A percentile compares a stretch with the other conserved stretches of the same genome.
Evolutionary conservation across 768 basidiomycete genomes (phyloP).

Genomic region (Rhodotorula toruloides): DNA sequence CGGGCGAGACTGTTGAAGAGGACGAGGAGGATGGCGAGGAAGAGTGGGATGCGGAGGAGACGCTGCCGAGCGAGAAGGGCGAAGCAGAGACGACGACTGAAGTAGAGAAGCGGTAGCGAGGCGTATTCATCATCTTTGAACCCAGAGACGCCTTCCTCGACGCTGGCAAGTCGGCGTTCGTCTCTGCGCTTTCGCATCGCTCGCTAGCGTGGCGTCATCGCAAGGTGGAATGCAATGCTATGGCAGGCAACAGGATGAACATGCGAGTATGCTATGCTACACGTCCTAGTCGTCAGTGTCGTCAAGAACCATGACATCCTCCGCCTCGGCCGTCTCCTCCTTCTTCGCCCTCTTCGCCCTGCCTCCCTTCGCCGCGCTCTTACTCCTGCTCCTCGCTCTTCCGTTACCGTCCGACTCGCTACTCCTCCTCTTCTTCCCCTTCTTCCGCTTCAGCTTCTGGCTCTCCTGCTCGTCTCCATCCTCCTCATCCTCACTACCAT

Average conservation of each 20-base stretch:
- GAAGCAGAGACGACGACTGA: too few species aligned
- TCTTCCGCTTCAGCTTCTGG: not conserved
- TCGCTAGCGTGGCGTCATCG: too few species aligned
- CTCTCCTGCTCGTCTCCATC: not conserved
- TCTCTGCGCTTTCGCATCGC: too few species aligned
- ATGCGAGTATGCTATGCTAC: not conserved
- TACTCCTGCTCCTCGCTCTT: slow-evolving; percentile 7
- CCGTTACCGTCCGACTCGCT: not conserved
- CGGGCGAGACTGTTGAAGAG: not conserved
- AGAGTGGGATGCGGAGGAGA: not conserved
- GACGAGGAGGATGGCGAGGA: not conserved
- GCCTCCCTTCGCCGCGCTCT: not conserved
- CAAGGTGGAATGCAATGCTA: too few species aligned
- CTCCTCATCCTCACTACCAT: not conserved
- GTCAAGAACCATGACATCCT: not conserved
- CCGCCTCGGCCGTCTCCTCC: not conserved
- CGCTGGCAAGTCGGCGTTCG: too few species aligned
- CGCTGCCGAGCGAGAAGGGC: not conserved
- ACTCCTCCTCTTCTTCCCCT: not conserved
- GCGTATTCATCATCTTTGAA: too few species aligned
- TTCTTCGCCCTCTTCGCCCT: not conserved
- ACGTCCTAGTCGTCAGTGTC: not conserved
- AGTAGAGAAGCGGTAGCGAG: too few species aligned
- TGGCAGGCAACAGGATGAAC: too few species aligned
- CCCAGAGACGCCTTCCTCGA: too few species aligned